These are phyloP conservation scores for Sutorius eximius DNA, from an alignment of 1,284 basidiomycete genomes.

Conservation along the genomic window DNA sequence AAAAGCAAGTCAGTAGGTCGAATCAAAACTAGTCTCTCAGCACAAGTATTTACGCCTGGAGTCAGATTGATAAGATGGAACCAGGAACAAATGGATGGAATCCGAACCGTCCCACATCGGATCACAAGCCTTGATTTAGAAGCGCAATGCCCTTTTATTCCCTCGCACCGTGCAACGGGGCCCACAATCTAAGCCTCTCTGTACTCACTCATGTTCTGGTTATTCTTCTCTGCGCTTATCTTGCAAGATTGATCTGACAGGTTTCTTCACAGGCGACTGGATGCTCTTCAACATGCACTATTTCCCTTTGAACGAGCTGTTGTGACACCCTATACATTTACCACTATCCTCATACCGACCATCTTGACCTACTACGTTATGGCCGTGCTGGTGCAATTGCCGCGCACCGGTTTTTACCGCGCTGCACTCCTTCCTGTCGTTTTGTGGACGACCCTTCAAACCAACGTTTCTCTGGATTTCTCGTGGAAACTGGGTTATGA, in stretches of 20 bases:
- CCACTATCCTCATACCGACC: conserved; percentile 21
- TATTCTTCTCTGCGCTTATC: not conserved
- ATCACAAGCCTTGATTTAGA: too few relatives aligned
- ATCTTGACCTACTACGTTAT: conserved; percentile 24
- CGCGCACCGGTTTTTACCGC: conserved; percentile 15
- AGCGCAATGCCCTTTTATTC: not conserved
- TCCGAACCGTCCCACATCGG: too few relatives aligned
- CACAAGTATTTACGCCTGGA: too few relatives aligned
- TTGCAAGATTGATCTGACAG: conserved; percentile 6
- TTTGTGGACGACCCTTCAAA: conserved; percentile 16
- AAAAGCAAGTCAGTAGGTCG: too few relatives aligned
- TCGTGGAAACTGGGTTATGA: conserved; percentile 17
- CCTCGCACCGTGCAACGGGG: not conserved
- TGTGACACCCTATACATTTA: conserved; percentile 25
- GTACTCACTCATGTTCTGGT: conserved; percentile 18
- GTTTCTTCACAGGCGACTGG: conserved; percentile 8
- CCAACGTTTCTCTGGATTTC: conserved; percentile 23
- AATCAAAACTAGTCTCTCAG: too few relatives aligned
- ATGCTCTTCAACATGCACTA: conserved; percentile 3
- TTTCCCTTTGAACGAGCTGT: conserved; percentile 17
- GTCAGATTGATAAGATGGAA: too few relatives aligned
- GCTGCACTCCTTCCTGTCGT: conserved; percentile 29
- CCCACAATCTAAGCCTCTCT: not conserved
- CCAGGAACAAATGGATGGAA: too few relatives aligned
- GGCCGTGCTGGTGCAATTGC: conserved; percentile 34